Conservation (phyloP, 1,284 basidiomycete genomes). For the Malassezia psittaci region DNA sequence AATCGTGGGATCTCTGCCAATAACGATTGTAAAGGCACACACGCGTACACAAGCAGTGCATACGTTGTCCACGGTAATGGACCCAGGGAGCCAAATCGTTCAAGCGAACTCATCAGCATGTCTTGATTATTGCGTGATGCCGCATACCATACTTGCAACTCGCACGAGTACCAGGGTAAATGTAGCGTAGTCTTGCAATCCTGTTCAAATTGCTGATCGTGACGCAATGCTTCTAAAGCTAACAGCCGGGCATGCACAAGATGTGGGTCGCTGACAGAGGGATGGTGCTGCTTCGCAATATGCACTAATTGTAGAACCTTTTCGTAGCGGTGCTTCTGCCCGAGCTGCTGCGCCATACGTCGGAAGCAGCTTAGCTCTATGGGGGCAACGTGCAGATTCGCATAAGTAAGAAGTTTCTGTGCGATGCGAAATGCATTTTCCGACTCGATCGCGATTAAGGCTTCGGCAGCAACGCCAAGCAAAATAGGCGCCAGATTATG, state of each 20-base stretch:
- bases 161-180: not conserved
- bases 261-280: not conserved
- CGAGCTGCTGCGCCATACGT: slow-evolving; percentile 9
- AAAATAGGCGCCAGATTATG: not conserved
- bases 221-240: not conserved
- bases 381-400: slow-evolving; percentile 11
- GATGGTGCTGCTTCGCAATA: slow-evolving; percentile 6
- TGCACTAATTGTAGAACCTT: slow-evolving; percentile 6
- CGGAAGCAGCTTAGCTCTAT: slow-evolving; percentile 3
- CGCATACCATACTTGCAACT: not conserved
- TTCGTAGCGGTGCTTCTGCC: not conserved
- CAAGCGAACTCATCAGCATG: not conserved
- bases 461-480: slow-evolving; percentile 10
- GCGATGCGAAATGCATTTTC: slow-evolving; percentile 5
- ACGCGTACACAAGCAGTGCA: not conserved
- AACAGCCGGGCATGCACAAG: slow-evolving; percentile 5
- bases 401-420: slow-evolving; percentile 11
- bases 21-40: not conserved
- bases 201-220: not conserved
- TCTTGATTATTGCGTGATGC: not conserved
- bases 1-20: not conserved
- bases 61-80: not conserved
- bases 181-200: too few species aligned
- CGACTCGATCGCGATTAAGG: not conserved
- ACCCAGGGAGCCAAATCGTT: not conserved